Conservation (phyloP, 345 rosid species). For the Sonneratia caseolaris region DNA sequence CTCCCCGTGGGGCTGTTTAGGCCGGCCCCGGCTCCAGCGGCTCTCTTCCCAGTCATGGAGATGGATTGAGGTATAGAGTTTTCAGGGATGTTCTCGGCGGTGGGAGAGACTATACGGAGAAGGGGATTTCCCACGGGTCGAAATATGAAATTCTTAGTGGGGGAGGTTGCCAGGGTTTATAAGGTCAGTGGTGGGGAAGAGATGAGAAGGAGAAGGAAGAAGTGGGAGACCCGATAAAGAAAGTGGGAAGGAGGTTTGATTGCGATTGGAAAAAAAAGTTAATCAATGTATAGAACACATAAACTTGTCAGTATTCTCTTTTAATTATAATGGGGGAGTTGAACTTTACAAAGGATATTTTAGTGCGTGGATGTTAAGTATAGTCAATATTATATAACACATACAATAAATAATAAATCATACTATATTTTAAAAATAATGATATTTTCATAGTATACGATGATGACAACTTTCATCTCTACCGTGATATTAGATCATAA, state of each 20-base stretch:
- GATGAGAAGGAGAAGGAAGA: not conserved
- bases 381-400: too few species aligned
- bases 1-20: not conserved
- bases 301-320: not conserved
- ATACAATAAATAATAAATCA: too few species aligned
- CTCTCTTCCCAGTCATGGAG: conserved; percentile 4
- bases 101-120: too few species aligned
- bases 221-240: not conserved
- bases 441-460: too few species aligned
- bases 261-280: not conserved
- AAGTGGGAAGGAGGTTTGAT: conserved; percentile 2
- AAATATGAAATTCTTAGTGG: not conserved
- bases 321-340: not conserved
- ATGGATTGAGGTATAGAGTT: not conserved
- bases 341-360: not conserved
- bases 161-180: not conserved
- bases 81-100: not conserved
- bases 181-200: not conserved
- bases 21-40: not conserved
- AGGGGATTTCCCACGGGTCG: not conserved
- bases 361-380: not conserved
- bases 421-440: too few species aligned
- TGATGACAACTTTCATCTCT: too few species aligned
- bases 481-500: too few species aligned
- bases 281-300: not conserved